Evolutionary conservation across 495 filamentous ascomycete genomes (phyloP).

Genomic region (Stereocaulon alpinum): DNA sequence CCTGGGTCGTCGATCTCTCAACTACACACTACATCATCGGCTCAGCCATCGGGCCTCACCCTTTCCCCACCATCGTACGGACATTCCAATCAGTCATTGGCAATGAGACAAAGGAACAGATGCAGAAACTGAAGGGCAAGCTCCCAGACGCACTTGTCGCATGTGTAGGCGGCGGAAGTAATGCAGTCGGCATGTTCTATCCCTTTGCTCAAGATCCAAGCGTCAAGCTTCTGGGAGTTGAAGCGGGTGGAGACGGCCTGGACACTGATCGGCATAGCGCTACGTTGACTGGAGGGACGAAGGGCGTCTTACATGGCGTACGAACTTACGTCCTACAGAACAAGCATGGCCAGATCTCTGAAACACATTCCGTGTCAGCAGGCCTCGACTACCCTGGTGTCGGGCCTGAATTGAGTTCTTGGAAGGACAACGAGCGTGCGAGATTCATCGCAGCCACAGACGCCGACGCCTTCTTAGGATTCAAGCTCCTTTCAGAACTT

Average conservation of each 20-base stretch:
- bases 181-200: conserved; percentile 92
- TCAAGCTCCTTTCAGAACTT: conserved; percentile 67
- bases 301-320: conserved; percentile 92
- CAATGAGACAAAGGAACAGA: conserved; percentile 82
- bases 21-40: conserved; percentile 97
- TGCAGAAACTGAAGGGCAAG: conserved; percentile 68
- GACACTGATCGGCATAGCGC: conserved; percentile 80
- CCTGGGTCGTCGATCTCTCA: conserved; percentile 75
- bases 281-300: conserved; percentile 74
- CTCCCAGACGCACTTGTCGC: conserved; percentile 93
- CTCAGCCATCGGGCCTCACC: conserved; percentile 87
- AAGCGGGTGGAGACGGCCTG: conserved; percentile 93
- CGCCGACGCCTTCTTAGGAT: conserved; percentile 82
- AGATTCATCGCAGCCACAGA: conserved; percentile 89
- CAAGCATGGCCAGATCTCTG: conserved; percentile 79
- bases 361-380: conserved; percentile 95
- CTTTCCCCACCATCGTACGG: conserved; percentile 90
- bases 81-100: conserved; percentile 94
- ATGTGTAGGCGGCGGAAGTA: conserved; percentile 88
- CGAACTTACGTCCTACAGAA: conserved; percentile 92
- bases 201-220: conserved; percentile 77
- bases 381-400: conserved; percentile 97
- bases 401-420: conserved; percentile 78
- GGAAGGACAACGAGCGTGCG: conserved; percentile 84
- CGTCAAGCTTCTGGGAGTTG: conserved; percentile 86